Conservation (phyloP, 78 protist genomes). For the Guillardia theta region DNA sequence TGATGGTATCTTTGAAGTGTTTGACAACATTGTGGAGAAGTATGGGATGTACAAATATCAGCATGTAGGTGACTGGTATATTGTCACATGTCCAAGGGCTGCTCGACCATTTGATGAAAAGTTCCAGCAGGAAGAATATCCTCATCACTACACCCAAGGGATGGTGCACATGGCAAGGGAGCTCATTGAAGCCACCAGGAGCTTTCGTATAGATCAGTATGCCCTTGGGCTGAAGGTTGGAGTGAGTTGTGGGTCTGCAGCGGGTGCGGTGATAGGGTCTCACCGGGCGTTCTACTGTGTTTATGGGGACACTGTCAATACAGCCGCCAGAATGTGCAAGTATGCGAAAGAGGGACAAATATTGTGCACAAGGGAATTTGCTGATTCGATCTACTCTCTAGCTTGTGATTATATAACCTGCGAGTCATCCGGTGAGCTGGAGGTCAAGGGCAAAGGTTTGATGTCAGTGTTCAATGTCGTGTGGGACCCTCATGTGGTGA, state of each 20-base stretch:
- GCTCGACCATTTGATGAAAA: not conserved
- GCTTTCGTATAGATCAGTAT: not conserved
- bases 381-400: too few relatives aligned
- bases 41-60: not conserved
- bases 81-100: not conserved
- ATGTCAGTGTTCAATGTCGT: not conserved
- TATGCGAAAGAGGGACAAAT: too few relatives aligned
- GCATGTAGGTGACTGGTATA: not conserved
- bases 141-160: not conserved
- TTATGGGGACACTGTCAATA: conserved; percentile 88
- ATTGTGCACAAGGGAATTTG: too few relatives aligned
- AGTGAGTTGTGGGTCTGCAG: conserved; percentile 71
- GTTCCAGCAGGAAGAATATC: not conserved
- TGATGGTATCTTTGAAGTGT: not conserved
- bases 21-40: not conserved
- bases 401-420: too few relatives aligned
- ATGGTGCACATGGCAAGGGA: not conserved
- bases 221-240: conserved; percentile 65
- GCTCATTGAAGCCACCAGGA: not conserved
- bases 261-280: conserved; percentile 81
- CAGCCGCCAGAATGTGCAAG: conserved; percentile 75
- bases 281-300: conserved; percentile 69
- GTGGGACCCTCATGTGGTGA: too few relatives aligned
- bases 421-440: not conserved
- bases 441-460: not conserved